These are phyloP conservation scores for Epicoccum sorghinum DNA, from an alignment of 2,329 filamentous ascomycete species.

Conservation along the genomic window DNA sequence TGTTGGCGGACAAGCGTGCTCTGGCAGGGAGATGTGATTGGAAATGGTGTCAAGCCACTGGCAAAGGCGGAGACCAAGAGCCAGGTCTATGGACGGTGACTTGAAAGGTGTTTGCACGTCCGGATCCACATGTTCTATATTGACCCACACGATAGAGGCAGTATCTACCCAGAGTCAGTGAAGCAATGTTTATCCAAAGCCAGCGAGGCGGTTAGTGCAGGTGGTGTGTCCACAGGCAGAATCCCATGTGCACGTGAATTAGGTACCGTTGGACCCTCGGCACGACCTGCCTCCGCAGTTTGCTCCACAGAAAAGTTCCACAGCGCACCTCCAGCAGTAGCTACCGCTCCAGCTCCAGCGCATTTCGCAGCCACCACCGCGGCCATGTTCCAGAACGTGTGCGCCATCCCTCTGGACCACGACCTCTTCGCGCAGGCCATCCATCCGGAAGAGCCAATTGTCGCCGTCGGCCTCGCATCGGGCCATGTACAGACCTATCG, in stretches of 20 bases:
- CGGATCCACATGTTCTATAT: background rate
- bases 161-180: no score
- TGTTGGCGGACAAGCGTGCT: conserved; percentile 1
- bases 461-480: conserved; percentile 83
- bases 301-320: conserved; percentile 1
- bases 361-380: background rate
- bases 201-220: background rate
- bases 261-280: background rate
- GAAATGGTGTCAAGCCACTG: conserved; percentile 5
- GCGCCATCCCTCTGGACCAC: conserved; percentile 81
- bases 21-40: conserved; percentile 11
- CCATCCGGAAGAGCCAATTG: conserved; percentile 81
- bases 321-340: background rate
- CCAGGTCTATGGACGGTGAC: background rate
- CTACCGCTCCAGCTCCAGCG: background rate
- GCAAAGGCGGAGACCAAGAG: background rate
- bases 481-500: conserved; percentile 87
- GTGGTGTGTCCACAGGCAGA: background rate
- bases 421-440: conserved; percentile 90
- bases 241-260: background rate
- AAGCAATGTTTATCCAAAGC: no score
- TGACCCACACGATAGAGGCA: no score
- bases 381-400: conserved; percentile 87
- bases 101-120: no score
- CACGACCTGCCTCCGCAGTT: background rate